A percentile compares a stretch with the other conserved stretches of the same genome.
phyloP scores from a whole-genome alignment of 2,329 filamentous ascomycete genomes.

The Curvularia eragrostidis region DNA sequence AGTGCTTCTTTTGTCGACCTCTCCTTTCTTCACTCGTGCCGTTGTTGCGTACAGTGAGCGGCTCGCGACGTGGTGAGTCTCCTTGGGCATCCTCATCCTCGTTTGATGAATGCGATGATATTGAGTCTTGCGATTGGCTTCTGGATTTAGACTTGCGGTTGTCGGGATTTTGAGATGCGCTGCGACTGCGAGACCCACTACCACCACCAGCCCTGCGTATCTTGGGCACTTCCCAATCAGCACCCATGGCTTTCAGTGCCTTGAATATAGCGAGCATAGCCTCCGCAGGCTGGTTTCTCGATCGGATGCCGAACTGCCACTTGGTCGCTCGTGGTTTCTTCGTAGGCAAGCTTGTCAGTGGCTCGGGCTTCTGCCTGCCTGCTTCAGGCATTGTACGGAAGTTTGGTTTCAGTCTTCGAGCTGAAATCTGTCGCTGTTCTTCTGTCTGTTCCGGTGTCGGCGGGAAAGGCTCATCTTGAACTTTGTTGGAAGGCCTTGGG shows the following conservation, averaged over 20 bases:
- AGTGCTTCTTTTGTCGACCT: slow-evolving; percentile 51
- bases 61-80: slow-evolving; percentile 32
- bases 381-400: slow-evolving; percentile 72
- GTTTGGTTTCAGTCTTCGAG: slow-evolving; percentile 83
- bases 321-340: slow-evolving; percentile 83
- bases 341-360: slow-evolving; percentile 61
- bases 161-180: slow-evolving; percentile 36
- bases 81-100: slow-evolving; percentile 25
- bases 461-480: slow-evolving; percentile 49
- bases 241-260: slow-evolving; percentile 84
- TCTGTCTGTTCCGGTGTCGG: slow-evolving; percentile 50
- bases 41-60: slow-evolving; percentile 42
- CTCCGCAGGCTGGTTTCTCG: slow-evolving; percentile 90
- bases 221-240: slow-evolving; percentile 75
- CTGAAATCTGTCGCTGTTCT: slow-evolving; percentile 78
- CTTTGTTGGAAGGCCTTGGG: slow-evolving; percentile 41
- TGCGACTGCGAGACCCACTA: slow-evolving; percentile 46
- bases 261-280: slow-evolving; percentile 96
- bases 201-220: slow-evolving; percentile 51
- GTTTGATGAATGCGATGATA: slow-evolving; percentile 41
- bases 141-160: slow-evolving; percentile 44
- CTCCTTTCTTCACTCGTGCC: slow-evolving; percentile 30
- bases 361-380: slow-evolving; percentile 59
- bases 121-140: slow-evolving; percentile 40
- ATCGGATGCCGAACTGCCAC: slow-evolving; percentile 98